A percentile compares a stretch with the other conserved stretches of the same genome.
These are phyloP conservation scores for Puccinellia tenuiflora DNA, from an alignment of 176 grass and related monocot species.

Conservation along the genomic window DNA sequence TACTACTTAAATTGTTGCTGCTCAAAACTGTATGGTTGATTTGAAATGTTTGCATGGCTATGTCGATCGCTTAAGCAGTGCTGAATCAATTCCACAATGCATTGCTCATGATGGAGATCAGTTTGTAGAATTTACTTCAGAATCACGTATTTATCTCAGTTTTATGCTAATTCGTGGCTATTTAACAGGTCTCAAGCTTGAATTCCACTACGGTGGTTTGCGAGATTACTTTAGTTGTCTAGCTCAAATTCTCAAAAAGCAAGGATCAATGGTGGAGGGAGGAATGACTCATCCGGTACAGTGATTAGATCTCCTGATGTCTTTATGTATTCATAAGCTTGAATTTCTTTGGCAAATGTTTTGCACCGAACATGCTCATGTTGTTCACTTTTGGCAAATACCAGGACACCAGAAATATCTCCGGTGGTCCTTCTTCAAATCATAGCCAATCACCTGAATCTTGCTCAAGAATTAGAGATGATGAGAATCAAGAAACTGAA, in stretches of 20 bases:
- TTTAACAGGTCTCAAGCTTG: conserved; percentile 18
- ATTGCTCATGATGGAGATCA: neutral
- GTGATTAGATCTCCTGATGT: neutral
- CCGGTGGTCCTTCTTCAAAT: conserved; percentile 38
- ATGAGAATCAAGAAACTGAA: conserved; percentile 36
- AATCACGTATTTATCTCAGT: neutral
- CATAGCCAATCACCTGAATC: conserved; percentile 44
- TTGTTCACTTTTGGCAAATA: conserved; percentile 1
- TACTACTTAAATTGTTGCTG: neutral
- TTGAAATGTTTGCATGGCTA: neutral
- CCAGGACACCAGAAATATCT: conserved; percentile 38
- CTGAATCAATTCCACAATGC: neutral
- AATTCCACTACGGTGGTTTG: neutral
- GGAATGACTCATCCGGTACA: neutral
- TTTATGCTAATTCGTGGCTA: neutral
- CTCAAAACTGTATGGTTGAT: neutral
- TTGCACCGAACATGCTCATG: conserved; percentile 23
- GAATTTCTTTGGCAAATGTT: conserved; percentile 1
- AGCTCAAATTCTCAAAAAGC: conserved; percentile 2
- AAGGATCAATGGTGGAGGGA: neutral
- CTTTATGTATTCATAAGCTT: neutral
- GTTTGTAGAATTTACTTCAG: neutral
- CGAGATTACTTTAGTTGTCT: neutral
- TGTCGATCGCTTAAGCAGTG: neutral
- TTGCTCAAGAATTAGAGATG: conserved; percentile 38